These are phyloP conservation scores for Amesomyces nigricolor DNA, from an alignment of 2,329 filamentous ascomycete species.

Conservation along the genomic window DNA sequence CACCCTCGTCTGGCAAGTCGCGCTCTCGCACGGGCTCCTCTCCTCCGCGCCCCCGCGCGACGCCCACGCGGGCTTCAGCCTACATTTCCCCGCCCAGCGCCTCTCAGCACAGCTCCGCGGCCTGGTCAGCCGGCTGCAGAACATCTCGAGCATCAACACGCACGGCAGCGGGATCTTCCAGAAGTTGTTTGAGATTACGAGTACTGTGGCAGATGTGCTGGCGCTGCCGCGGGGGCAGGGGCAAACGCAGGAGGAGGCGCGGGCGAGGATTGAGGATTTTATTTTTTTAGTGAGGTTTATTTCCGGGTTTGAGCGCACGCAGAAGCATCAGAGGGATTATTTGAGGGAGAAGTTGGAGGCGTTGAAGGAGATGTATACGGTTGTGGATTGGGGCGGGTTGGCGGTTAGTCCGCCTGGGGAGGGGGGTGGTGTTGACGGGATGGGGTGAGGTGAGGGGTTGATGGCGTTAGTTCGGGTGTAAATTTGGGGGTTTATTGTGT, in stretches of 20 bases:
- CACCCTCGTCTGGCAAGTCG: slow-evolving; percentile 10
- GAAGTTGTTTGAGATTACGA: slow-evolving; percentile 11
- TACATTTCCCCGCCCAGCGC: slow-evolving; percentile 10
- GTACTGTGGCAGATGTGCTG: slow-evolving; percentile 9
- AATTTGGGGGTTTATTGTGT: too few relatives aligned
- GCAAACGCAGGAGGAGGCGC: slow-evolving; percentile 7
- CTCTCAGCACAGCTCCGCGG: slow-evolving; percentile 7
- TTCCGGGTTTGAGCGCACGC: slow-evolving; percentile 8
- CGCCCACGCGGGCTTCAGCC: slow-evolving; percentile 5
- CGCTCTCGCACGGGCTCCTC: slow-evolving; percentile 5
- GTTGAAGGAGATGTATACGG: slow-evolving; percentile 5
- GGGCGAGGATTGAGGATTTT: slow-evolving; percentile 5
- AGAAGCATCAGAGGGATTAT: slow-evolving; percentile 10
- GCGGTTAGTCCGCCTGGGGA: background rate
- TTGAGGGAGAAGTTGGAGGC: slow-evolving; percentile 1
- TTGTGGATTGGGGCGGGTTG: slow-evolving; percentile 1
- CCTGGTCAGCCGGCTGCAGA: slow-evolving; percentile 3
- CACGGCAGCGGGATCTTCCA: slow-evolving; percentile 11
- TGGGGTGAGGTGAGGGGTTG: too few relatives aligned
- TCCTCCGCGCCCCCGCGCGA: slow-evolving; percentile 5
- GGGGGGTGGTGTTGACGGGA: too few relatives aligned
- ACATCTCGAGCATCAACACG: slow-evolving; percentile 6
- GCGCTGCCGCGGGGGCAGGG: slow-evolving; percentile 5
- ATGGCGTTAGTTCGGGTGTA: too few relatives aligned
- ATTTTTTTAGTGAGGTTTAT: slow-evolving; percentile 4